These are phyloP conservation scores for Neonectria hederae DNA, from an alignment of 2,329 filamentous ascomycete genomes.

Conservation along the genomic window DNA sequence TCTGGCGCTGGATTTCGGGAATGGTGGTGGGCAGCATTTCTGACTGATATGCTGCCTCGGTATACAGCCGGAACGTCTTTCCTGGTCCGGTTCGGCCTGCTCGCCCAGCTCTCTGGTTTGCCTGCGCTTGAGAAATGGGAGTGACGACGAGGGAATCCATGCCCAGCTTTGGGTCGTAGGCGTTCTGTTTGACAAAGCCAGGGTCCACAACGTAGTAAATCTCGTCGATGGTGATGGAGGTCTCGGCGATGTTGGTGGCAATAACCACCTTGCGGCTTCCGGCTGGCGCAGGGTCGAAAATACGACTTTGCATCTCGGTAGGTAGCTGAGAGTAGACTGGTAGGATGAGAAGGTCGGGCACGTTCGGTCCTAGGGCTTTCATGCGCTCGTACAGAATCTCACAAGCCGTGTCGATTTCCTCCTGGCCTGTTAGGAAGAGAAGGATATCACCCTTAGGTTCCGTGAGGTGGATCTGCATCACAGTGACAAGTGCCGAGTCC, in stretches of 20 bases:
- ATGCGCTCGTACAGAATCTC: slow-evolving; percentile 95
- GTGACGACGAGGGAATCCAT: slow-evolving; percentile 98
- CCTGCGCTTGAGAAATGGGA: slow-evolving; percentile 95
- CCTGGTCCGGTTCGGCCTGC: slow-evolving; percentile 94
- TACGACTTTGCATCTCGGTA: slow-evolving; percentile 90
- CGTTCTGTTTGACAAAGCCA: slow-evolving; percentile 97
- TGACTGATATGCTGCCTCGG: slow-evolving; percentile 92
- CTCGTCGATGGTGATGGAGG: slow-evolving; percentile 95
- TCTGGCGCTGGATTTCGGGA: slow-evolving; percentile 95
- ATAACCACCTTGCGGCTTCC: slow-evolving; percentile 94
- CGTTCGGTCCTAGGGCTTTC: slow-evolving; percentile 90
- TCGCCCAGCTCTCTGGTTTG: slow-evolving; percentile 91
- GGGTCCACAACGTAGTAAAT: slow-evolving; percentile 98
- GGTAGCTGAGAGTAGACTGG: slow-evolving; percentile 97
- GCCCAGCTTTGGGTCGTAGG: slow-evolving; percentile 94
- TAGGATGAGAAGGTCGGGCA: slow-evolving; percentile 91
- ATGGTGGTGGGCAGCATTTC: slow-evolving; percentile 98
- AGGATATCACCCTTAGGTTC: slow-evolving; percentile 94
- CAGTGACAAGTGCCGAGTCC: slow-evolving; percentile 91
- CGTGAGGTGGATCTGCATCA: slow-evolving; percentile 97
- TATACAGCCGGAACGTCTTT: slow-evolving; percentile 95
- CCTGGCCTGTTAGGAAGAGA: slow-evolving; percentile 96
- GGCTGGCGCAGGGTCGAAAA: slow-evolving; percentile 91
- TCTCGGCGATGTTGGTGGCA: slow-evolving; percentile 98
- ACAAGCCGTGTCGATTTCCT: slow-evolving; percentile 95